Conservation (phyloP, 192 early-diverging fungal species). For the Podila minutissima region DNA sequence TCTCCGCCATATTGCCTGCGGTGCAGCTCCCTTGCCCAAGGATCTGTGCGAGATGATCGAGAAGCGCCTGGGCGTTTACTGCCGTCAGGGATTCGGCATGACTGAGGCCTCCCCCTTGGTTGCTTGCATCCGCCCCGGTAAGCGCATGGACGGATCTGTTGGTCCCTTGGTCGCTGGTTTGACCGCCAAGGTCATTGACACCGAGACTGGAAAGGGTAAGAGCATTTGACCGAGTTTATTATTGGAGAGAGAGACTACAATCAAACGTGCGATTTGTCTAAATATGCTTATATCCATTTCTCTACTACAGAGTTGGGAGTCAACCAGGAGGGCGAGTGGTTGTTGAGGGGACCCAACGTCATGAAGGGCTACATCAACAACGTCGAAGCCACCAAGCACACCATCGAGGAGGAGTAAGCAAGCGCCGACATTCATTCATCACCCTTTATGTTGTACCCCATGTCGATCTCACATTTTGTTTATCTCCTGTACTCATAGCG, state of each 20-base stretch:
- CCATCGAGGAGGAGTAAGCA: slow-evolving; percentile 41
- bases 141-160: slow-evolving; percentile 51
- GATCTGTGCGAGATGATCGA: slow-evolving; percentile 70
- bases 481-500: slow-evolving; percentile 9
- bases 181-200: slow-evolving; percentile 57
- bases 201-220: slow-evolving; percentile 58
- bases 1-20: slow-evolving; percentile 70
- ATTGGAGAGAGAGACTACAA: too few relatives aligned
- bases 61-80: slow-evolving; percentile 50
- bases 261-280: too few relatives aligned
- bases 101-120: slow-evolving; percentile 54
- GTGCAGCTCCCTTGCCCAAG: slow-evolving; percentile 82
- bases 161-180: slow-evolving; percentile 56
- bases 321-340: slow-evolving; percentile 56
- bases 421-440: neutral
- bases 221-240: neutral
- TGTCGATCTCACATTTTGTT: neutral
- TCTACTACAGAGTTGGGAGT: slow-evolving; percentile 49
- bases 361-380: slow-evolving; percentile 67
- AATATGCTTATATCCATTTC: neutral
- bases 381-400: slow-evolving; percentile 50
- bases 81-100: slow-evolving; percentile 73
- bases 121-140: slow-evolving; percentile 21
- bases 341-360: slow-evolving; percentile 57
- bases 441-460: neutral